These are phyloP conservation scores for Cladosporium velox DNA, from an alignment of 2,329 filamentous ascomycete genomes.

Conservation along the genomic window DNA sequence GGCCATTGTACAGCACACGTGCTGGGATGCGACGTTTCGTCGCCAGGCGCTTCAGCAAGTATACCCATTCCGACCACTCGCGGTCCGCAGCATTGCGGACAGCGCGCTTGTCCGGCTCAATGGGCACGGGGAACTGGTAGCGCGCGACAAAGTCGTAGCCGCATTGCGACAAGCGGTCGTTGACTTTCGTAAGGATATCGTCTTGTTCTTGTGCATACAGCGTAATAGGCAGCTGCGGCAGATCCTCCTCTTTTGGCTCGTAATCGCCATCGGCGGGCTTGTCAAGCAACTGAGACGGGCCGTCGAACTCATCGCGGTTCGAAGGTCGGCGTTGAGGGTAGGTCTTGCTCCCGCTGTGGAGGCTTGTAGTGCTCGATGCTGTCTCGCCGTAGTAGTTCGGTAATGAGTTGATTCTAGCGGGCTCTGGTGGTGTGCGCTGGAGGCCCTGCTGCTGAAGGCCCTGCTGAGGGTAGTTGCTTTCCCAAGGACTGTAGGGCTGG, in stretches of 20 bases:
- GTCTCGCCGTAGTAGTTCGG: slow-evolving; percentile 30
- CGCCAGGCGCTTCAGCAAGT: slow-evolving; percentile 79
- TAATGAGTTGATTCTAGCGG: slow-evolving; percentile 29
- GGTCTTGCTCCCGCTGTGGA: slow-evolving; percentile 29
- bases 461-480: slow-evolving; percentile 30
- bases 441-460: slow-evolving; percentile 30
- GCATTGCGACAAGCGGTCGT: slow-evolving; percentile 80
- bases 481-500: slow-evolving; percentile 30
- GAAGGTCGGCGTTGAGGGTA: slow-evolving; percentile 66
- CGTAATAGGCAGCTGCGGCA: slow-evolving; percentile 80
- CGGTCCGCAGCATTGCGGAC: slow-evolving; percentile 73
- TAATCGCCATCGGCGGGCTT: slow-evolving; percentile 70
- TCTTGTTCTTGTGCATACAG: slow-evolving; percentile 83
- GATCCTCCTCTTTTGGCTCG: slow-evolving; percentile 74
- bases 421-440: slow-evolving; percentile 35
- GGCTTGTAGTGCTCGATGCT: slow-evolving; percentile 27
- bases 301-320: slow-evolving; percentile 87
- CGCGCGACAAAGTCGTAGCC: slow-evolving; percentile 89
- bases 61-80: slow-evolving; percentile 92
- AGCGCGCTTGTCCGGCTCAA: slow-evolving; percentile 79
- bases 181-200: slow-evolving; percentile 75
- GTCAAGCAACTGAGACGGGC: slow-evolving; percentile 78
- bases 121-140: slow-evolving; percentile 85
- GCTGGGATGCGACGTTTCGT: slow-evolving; percentile 85
- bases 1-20: slow-evolving; percentile 77